Base-by-base conservation (phyloP, 306 rosid genomes). In the Trifolium dubium region DNA sequence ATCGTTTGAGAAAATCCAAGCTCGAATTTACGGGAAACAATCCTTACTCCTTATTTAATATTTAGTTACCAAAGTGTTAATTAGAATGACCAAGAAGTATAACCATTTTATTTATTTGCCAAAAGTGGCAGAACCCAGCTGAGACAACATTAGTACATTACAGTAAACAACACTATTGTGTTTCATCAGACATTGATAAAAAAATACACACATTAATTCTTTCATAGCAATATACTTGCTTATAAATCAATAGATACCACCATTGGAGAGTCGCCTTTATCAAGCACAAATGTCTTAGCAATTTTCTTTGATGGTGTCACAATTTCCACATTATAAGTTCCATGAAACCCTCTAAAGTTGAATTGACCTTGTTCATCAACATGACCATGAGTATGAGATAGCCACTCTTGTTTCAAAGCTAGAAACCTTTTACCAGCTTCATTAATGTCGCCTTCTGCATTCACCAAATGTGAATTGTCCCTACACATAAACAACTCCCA, bases 401-500 rank as follows among this genome's bases (percentile, higher is more conserved):
- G 64, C 97, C 93, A 92, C 83, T 92, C 99, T 54, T 83, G 81
- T 68, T 89, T 90, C 15, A 95, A 85, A 60, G 80, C 81, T 15
- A 90, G 65, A 83, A 80, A 89, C 55, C 97, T 85, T 51, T 81
- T 86, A 2, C 97, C 98, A 31, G 99, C 97, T 80, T 87, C 91
- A 15, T 95, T 92, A 31, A 95, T 30, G 12, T 88, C 98, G 15
- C 99, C 99, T 86, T 95, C 98, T 2, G 98, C 92, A 67, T 90
- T 79, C 74, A 90, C 96, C 67, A 95, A 83, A 80, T 92, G 98
- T 0, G 97, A 70, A 76, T 89, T 81, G 28, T 85, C 84, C 49
- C 99, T 78, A 46, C 97, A 82, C 98, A 95, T 92, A 62, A 92
- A 89, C 79, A 95, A 64, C 82, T 95, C 96, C 99, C 98, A 90